Conservation (phyloP, 768 basidiomycete genomes). For the Russula sp. region DNA sequence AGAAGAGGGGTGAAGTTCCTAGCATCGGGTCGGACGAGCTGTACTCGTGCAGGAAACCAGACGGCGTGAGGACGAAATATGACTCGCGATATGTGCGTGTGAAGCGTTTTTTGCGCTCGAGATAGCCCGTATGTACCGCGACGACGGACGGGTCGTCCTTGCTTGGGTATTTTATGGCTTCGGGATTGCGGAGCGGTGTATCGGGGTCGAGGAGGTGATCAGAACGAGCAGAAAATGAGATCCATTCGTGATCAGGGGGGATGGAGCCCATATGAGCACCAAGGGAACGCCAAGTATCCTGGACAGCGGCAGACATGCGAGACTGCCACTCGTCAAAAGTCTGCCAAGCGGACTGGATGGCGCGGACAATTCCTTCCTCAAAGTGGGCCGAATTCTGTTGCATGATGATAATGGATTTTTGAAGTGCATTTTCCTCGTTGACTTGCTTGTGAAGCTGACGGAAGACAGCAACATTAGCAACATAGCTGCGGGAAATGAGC, state of each 20-base stretch:
- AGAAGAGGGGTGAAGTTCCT: conserved; percentile 64
- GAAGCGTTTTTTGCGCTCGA: conserved; percentile 96
- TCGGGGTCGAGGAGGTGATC: conserved; percentile 97
- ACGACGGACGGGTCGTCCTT: conserved; percentile 85
- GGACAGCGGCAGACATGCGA: conserved; percentile 66
- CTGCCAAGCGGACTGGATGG: conserved; percentile 94
- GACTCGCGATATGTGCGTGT: conserved; percentile 80
- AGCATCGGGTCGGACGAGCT: conserved; percentile 63
- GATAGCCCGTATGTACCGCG: conserved; percentile 80
- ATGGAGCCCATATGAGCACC: conserved; percentile 71
- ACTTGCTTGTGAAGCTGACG: conserved; percentile 88
- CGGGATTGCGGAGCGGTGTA: conserved; percentile 81
- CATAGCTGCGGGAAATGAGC: conserved; percentile 39
- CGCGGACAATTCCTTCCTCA: conserved; percentile 92
- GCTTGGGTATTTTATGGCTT: conserved; percentile 74
- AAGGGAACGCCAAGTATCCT: conserved; percentile 68
- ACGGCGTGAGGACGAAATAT: conserved; percentile 90
- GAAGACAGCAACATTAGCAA: conserved; percentile 64
- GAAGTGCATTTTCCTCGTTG: conserved; percentile 94
- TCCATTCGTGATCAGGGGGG: conserved; percentile 90
- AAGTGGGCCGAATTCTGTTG: conserved; percentile 97
- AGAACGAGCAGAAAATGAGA: conserved; percentile 85
- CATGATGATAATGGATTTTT: conserved; percentile 97
- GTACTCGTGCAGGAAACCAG: conserved; percentile 95
- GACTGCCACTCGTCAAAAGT: conserved; percentile 94